phyloP scores from a whole-genome alignment of 2,329 filamentous ascomycete species.

The Colletotrichum navitas region DNA sequence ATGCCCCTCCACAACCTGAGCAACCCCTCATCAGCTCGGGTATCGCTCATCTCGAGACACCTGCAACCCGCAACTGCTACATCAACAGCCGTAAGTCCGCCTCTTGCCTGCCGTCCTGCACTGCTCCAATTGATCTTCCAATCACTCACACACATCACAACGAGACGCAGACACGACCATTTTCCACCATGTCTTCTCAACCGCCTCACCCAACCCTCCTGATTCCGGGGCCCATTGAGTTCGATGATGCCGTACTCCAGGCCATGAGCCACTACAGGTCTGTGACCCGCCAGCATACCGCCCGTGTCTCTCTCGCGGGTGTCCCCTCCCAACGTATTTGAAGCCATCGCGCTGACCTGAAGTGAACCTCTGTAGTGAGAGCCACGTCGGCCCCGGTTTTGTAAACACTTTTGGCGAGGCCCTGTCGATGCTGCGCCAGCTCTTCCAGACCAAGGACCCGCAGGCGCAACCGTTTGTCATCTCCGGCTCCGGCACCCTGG shows the following conservation, averaged over 20 bases:
- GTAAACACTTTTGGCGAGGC: constrained; percentile 93
- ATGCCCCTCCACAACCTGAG: constrained; percentile 44
- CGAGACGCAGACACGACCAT: constrained; percentile 18
- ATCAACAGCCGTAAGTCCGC: constrained; percentile 31
- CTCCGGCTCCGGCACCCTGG: constrained; percentile 93
- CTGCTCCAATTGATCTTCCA: background rate
- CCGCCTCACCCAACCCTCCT: constrained; percentile 79
- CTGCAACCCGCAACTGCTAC: constrained; percentile 38
- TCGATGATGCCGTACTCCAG: constrained; percentile 95
- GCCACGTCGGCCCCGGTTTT: constrained; percentile 90
- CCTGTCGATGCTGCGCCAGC: constrained; percentile 86
- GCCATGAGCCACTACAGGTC: constrained; percentile 96
- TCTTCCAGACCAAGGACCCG: constrained; percentile 91
- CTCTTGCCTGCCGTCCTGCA: background rate
- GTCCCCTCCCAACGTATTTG: constrained; percentile 14
- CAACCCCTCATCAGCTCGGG: constrained; percentile 44
- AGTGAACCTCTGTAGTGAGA: constrained; percentile 74
- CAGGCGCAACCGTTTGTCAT: constrained; percentile 91
- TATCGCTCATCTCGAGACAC: constrained; percentile 43
- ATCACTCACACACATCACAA: constrained; percentile 31
- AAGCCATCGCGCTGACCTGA: constrained; percentile 38
- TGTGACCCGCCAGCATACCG: constrained; percentile 44
- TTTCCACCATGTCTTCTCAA: constrained; percentile 70
- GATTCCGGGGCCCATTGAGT: constrained; percentile 98
- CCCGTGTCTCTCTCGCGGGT: constrained; percentile 1